Evolutionary conservation across 305 asterid species (phyloP).

Genomic region (Fraxinus dipetala): DNA sequence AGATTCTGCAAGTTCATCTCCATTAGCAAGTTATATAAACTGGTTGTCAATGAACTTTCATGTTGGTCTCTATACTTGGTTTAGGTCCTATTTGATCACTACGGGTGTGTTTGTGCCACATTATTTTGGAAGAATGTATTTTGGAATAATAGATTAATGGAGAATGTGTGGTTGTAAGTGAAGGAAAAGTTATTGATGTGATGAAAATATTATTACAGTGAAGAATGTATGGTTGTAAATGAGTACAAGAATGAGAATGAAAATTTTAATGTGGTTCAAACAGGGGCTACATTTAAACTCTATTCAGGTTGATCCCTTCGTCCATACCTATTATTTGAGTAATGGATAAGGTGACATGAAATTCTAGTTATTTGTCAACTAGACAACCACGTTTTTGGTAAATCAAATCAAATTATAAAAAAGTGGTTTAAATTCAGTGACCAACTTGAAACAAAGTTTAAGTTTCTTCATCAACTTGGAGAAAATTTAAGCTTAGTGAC

Average conservation of each 20-base stretch:
- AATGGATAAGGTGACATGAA: background rate
- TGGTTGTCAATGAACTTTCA: background rate
- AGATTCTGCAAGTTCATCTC: background rate
- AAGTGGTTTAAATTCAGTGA: background rate
- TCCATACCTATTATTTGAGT: background rate
- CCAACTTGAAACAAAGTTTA: background rate
- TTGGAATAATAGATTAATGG: no score
- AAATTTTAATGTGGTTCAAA: no score
- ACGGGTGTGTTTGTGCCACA: no score
- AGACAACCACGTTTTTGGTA: background rate
- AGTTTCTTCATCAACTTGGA: background rate
- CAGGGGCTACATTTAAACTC: background rate
- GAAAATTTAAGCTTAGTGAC: background rate
- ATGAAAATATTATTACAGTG: no score
- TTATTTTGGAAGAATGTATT: no score
- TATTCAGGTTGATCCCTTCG: background rate
- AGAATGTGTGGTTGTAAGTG: no score
- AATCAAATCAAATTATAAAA: background rate
- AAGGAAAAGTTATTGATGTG: no score
- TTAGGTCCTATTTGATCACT: background rate
- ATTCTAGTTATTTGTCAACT: background rate
- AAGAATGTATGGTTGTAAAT: no score
- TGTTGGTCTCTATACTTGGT: background rate
- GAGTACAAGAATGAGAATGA: no score
- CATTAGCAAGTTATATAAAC: background rate